These are phyloP conservation scores for Dryas drummondii DNA, from an alignment of 306 rosid species.

Conservation along the genomic window DNA sequence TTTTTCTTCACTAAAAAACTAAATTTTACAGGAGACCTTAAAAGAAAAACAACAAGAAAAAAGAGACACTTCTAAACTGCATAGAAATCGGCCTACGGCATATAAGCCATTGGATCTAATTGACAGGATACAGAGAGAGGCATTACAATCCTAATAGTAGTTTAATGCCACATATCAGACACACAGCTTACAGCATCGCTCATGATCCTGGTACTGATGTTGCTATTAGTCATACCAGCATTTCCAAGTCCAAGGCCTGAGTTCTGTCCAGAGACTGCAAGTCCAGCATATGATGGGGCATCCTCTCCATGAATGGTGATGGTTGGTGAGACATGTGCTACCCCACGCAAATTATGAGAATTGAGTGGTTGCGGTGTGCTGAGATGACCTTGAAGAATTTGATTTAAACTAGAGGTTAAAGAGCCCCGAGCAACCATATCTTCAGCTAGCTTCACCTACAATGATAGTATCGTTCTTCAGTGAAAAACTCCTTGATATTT, in stretches of 20 bases:
- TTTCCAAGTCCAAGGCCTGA: slow-evolving; percentile 41
- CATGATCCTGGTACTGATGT: slow-evolving; percentile 40
- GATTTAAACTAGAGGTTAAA: slow-evolving; percentile 47
- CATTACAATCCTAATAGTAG: not conserved
- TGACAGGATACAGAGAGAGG: not conserved
- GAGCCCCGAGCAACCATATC: slow-evolving; percentile 82
- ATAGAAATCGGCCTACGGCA: not conserved
- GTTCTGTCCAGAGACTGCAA: slow-evolving; percentile 47
- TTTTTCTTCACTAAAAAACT: not conserved
- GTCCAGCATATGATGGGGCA: slow-evolving; percentile 42
- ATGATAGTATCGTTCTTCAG: not conserved
- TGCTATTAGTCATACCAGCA: slow-evolving; percentile 26
- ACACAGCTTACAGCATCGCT: slow-evolving; percentile 49
- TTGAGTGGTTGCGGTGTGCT: slow-evolving; percentile 44
- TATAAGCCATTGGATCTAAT: not conserved
- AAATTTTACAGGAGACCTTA: slow-evolving; percentile 6
- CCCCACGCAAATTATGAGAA: slow-evolving; percentile 23
- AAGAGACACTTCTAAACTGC: not conserved
- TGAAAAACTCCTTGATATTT: not conserved
- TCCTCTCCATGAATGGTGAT: slow-evolving; percentile 57
- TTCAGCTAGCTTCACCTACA: slow-evolving; percentile 91
- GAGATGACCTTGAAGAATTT: slow-evolving; percentile 56
- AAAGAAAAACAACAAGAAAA: not conserved
- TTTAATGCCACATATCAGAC: slow-evolving; percentile 38
- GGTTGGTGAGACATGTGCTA: slow-evolving; percentile 60